Percentiles rank a stretch among this genome's conserved stretches.
Conservation (phyloP, 1,139 yeast genomes). For the Suhomyces bolitotheri region DNA sequence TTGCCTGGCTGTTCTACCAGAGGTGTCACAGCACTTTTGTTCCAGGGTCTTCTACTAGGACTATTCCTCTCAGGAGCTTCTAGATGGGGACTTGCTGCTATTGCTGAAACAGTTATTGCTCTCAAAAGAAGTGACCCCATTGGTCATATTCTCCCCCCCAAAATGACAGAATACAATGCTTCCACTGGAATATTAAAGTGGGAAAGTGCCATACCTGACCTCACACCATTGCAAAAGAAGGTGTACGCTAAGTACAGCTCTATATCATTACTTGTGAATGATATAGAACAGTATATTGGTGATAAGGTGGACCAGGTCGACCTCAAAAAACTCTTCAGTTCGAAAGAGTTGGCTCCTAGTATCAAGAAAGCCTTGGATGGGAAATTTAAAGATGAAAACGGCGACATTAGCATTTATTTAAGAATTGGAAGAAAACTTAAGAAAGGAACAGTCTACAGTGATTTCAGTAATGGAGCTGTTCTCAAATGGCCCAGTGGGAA, state of each 20-base stretch:
- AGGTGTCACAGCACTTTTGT: conserved; percentile 65
- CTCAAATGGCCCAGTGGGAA: conserved; percentile 59
- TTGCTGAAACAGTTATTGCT: conserved; percentile 73
- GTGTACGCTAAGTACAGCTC: conserved; percentile 33
- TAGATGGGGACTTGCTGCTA: conserved; percentile 91
- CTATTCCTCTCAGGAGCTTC: conserved; percentile 81
- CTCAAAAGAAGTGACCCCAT: conserved; percentile 75
- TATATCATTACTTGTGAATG: conserved; percentile 70
- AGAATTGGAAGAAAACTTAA: conserved; percentile 56
- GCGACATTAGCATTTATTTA: conserved; percentile 47
- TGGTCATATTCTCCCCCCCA: conserved; percentile 62
- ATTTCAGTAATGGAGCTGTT: conserved; percentile 59
- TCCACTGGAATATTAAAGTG: conserved; percentile 37
- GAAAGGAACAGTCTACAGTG: conserved; percentile 41
- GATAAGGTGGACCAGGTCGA: conserved; percentile 38
- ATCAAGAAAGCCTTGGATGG: conserved; percentile 17
- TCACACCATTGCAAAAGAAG: conserved; percentile 8
- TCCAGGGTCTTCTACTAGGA: conserved; percentile 85
- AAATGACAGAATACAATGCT: conserved; percentile 37
- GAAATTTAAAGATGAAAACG: conserved; percentile 25
- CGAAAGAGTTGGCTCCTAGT: conserved; percentile 23
- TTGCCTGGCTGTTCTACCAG: conserved; percentile 87
- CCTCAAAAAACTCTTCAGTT: conserved; percentile 38
- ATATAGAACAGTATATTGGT: conserved; percentile 74
- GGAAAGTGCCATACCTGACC: conserved; percentile 19